A percentile compares a stretch with the other conserved stretches of the same genome.
phyloP scores from a whole-genome alignment of 2,329 filamentous ascomycete species.

The Fusarium denticulatum region DNA sequence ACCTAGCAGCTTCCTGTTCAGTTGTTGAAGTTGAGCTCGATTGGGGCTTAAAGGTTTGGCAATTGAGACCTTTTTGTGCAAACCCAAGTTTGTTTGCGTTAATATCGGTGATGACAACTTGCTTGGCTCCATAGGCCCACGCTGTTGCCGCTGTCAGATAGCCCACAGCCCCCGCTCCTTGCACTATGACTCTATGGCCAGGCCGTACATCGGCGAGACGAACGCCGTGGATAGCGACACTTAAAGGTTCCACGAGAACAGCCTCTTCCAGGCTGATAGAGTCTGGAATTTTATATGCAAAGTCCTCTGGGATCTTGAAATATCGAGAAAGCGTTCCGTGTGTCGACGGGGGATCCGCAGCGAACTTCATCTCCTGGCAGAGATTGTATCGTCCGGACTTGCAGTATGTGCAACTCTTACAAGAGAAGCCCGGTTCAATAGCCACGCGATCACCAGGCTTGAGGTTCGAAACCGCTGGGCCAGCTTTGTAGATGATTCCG shows the following conservation, averaged over 20 bases:
- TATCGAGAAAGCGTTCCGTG: slow-evolving; percentile 90
- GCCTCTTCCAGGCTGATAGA: slow-evolving; percentile 82
- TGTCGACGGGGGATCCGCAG: slow-evolving; percentile 84
- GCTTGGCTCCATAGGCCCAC: slow-evolving; percentile 80
- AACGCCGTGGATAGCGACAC: slow-evolving; percentile 85
- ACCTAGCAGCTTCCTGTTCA: slow-evolving; percentile 15
- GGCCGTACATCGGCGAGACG: slow-evolving; percentile 76
- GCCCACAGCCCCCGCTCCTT: slow-evolving; percentile 88
- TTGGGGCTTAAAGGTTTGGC: background rate
- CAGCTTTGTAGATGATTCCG: slow-evolving; percentile 78
- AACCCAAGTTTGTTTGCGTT: slow-evolving; percentile 31
- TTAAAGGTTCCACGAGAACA: slow-evolving; percentile 86
- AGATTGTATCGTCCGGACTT: slow-evolving; percentile 88
- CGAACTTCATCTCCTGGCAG: slow-evolving; percentile 87
- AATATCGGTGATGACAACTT: slow-evolving; percentile 34
- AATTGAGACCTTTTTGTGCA: slow-evolving; percentile 17
- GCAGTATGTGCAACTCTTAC: slow-evolving; percentile 80
- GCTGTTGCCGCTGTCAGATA: slow-evolving; percentile 87
- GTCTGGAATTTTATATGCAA: slow-evolving; percentile 89
- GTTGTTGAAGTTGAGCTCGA: background rate
- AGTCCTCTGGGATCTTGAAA: slow-evolving; percentile 85
- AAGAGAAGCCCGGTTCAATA: slow-evolving; percentile 88
- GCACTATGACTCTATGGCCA: slow-evolving; percentile 82
- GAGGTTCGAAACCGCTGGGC: slow-evolving; percentile 69
- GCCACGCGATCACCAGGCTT: slow-evolving; percentile 85